Percentiles rank a stretch among this genome's conserved stretches.
phyloP scores from a whole-genome alignment of 2,329 filamentous ascomycete species.

The Botrytis galanthina region DNA sequence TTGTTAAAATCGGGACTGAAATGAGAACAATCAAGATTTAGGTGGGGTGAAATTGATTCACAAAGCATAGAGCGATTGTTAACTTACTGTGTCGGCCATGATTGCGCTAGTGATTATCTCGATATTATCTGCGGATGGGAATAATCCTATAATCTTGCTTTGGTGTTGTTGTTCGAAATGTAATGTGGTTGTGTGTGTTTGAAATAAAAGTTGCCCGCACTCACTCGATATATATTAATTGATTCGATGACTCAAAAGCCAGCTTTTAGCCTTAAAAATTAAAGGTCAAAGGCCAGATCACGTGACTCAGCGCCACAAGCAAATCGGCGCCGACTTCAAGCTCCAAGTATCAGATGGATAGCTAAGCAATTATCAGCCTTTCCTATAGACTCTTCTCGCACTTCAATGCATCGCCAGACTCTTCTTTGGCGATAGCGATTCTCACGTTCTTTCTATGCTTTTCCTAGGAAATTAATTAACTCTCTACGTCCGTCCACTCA shows the following conservation, averaged over 20 bases:
- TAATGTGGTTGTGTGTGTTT: slow-evolving; percentile 1
- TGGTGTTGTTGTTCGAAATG: not conserved
- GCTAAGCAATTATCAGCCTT: not conserved
- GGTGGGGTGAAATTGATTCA: slow-evolving; percentile 17
- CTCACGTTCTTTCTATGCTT: not conserved
- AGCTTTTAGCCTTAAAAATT: not conserved
- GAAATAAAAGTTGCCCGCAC: not conserved
- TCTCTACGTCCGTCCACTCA: not conserved
- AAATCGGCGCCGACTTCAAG: not conserved
- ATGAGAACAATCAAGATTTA: slow-evolving; percentile 29
- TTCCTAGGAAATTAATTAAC: not conserved
- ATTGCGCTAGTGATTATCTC: slow-evolving; percentile 8
- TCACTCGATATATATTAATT: not conserved
- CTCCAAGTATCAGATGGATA: not conserved
- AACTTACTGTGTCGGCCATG: slow-evolving; percentile 21
- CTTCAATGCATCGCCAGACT: slow-evolving; percentile 18
- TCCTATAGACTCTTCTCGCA: not conserved
- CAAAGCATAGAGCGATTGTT: not conserved
- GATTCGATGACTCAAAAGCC: slow-evolving; percentile 12
- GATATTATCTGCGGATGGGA: not conserved
- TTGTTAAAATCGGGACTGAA: slow-evolving; percentile 18
- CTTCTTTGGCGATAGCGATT: slow-evolving; percentile 12
- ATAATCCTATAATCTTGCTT: not conserved
- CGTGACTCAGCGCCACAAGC: not conserved
- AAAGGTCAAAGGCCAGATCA: not conserved